These are phyloP conservation scores for Scheffersomyces coipomensis DNA, from an alignment of 805 yeast species.

Conservation along the genomic window DNA sequence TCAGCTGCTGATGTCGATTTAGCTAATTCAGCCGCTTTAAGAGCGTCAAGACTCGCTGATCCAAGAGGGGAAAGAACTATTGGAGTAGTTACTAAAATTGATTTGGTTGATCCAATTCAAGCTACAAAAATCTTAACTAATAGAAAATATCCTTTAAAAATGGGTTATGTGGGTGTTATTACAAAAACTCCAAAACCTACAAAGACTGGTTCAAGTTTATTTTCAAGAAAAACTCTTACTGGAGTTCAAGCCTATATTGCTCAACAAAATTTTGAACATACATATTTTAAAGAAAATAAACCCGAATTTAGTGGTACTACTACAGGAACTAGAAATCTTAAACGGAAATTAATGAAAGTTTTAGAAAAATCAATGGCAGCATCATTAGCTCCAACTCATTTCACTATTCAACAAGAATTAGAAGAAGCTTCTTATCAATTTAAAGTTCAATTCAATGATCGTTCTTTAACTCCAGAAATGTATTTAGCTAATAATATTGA, in stretches of 20 bases:
- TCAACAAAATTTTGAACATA: constrained; percentile 56
- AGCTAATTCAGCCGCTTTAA: constrained; percentile 91
- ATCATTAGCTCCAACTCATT: constrained; percentile 83
- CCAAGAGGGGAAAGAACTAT: constrained; percentile 95
- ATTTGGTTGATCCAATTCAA: constrained; percentile 73
- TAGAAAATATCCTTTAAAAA: constrained; percentile 80
- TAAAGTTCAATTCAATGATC: constrained; percentile 95
- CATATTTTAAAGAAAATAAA: constrained; percentile 64
- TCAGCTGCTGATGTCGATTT: constrained; percentile 98
- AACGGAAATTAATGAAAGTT: constrained; percentile 79
- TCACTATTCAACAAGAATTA: constrained; percentile 80
- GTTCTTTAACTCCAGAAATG: constrained; percentile 90
- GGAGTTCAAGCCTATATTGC: constrained; percentile 65
- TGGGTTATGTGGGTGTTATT: constrained; percentile 99
- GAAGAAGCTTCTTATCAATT: constrained; percentile 92
- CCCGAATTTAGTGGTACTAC: constrained; percentile 60
- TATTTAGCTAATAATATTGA: constrained; percentile 92
- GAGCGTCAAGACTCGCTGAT: constrained; percentile 87
- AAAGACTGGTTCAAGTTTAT: constrained; percentile 29
- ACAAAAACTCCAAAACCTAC: constrained; percentile 65
- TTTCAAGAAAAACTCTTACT: constrained; percentile 43
- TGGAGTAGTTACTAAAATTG: constrained; percentile 94
- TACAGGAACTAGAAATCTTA: constrained; percentile 72
- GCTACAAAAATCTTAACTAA: constrained; percentile 73
- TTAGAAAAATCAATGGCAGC: constrained; percentile 89